Percentiles rank a stretch among this genome's conserved stretches.
phyloP scores from a whole-genome alignment of 441 rosid species.

The Croton setiger region DNA sequence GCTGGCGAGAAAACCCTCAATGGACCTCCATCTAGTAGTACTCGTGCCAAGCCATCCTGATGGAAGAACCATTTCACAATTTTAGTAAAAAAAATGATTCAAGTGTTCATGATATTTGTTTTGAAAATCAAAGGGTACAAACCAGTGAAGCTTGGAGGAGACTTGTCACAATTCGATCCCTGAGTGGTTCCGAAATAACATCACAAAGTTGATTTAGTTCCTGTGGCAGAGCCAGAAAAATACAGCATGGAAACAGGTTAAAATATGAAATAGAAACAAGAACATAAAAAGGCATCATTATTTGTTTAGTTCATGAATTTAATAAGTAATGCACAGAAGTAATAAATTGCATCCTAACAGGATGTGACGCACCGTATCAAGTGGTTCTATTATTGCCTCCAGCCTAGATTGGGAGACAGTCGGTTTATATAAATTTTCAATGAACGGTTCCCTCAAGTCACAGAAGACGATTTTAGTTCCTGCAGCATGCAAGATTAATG shows the following conservation, averaged over 20 bases:
- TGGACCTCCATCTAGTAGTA: conserved; percentile 85
- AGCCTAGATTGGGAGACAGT: conserved; percentile 71
- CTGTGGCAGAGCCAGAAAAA: too few species aligned
- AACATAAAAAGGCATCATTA: too few species aligned
- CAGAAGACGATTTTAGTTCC: conserved; percentile 94
- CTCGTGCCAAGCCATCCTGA: conserved; percentile 89
- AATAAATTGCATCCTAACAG: conserved; percentile 9
- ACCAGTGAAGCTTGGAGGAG: conserved; percentile 96
- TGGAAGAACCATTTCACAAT: conserved; percentile 18
- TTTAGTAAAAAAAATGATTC: conserved; percentile 24
- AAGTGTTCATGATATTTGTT: conserved; percentile 11
- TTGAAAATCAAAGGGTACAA: conserved; percentile 25
- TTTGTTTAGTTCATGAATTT: not conserved
- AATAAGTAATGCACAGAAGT: not conserved
- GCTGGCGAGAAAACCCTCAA: conserved; percentile 57
- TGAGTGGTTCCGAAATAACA: conserved; percentile 76
- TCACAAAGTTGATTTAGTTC: conserved; percentile 57
- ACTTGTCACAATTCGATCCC: conserved; percentile 94
- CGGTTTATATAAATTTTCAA: conserved; percentile 81
- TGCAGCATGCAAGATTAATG: conserved; percentile 35
- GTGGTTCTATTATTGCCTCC: conserved; percentile 81
- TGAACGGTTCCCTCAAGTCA: conserved; percentile 86
- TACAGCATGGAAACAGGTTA: too few species aligned
- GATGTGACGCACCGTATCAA: conserved; percentile 58
- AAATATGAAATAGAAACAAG: too few species aligned